A percentile compares a stretch with the other conserved stretches of the same genome.
These are phyloP conservation scores for Myxozyma vanderwaltii DNA, from an alignment of 805 yeast genomes.

Conservation along the genomic window DNA sequence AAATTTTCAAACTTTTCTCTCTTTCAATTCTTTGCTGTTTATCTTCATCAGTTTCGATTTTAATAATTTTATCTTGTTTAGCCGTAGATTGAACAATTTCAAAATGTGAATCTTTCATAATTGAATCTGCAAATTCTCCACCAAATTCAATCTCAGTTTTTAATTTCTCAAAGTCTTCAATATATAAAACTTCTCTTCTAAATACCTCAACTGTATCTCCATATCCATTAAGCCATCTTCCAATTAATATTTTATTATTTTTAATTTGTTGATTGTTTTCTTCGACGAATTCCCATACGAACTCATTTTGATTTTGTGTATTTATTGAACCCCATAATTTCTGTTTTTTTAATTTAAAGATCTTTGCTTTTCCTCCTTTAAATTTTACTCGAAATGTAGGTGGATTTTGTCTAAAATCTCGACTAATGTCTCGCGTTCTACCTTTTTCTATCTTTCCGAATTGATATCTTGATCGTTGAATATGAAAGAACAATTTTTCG, in stretches of 20 bases:
- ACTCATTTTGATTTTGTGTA: constrained; percentile 59
- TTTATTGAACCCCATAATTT: constrained; percentile 92
- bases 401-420: constrained; percentile 56
- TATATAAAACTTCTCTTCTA: not conserved
- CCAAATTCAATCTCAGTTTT: constrained; percentile 9
- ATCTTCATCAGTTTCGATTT: constrained; percentile 20
- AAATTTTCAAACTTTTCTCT: constrained; percentile 18
- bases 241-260: constrained; percentile 46
- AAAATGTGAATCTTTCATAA: constrained; percentile 5
- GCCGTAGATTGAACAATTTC: constrained; percentile 3
- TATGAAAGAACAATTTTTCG: constrained; percentile 7
- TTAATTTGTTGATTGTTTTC: constrained; percentile 82
- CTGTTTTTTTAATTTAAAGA: constrained; percentile 66
- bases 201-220: constrained; percentile 30
- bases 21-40: constrained; percentile 17
- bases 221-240: constrained; percentile 30
- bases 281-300: constrained; percentile 62
- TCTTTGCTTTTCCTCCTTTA: constrained; percentile 57
- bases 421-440: constrained; percentile 57
- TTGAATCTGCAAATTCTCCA: constrained; percentile 12
- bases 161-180: constrained; percentile 15
- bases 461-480: constrained; percentile 16
- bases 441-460: constrained; percentile 41
- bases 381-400: constrained; percentile 59
- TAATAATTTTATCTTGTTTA: not conserved